Conservation (phyloP, 2,329 filamentous ascomycete genomes). For the Trichoderma hamatum region DNA sequence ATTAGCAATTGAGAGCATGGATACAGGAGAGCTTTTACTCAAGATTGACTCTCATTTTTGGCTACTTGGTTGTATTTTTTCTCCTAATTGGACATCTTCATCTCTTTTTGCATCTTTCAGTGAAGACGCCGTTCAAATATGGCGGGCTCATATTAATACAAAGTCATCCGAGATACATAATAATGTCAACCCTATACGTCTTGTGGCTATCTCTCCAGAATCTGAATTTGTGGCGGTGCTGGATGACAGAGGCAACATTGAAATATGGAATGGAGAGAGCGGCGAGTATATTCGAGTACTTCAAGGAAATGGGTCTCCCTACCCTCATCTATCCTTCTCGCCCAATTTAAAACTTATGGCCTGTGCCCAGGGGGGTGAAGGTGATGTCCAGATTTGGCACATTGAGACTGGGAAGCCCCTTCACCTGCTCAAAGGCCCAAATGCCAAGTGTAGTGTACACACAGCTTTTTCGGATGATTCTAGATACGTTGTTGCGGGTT, state of each 20-base stretch:
- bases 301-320: background rate
- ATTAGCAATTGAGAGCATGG: background rate
- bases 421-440: background rate
- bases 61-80: background rate
- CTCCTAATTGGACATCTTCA: background rate
- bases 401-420: background rate
- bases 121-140: background rate
- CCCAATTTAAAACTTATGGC: background rate
- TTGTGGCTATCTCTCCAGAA: background rate
- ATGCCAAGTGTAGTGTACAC: fast-evolving
- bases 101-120: background rate
- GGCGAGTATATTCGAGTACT: background rate
- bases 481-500: background rate
- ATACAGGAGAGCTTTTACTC: background rate
- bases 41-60: fast-evolving
- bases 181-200: background rate
- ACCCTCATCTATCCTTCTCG: background rate
- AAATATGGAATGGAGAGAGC: background rate
- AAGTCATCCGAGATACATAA: too few species aligned
- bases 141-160: background rate
- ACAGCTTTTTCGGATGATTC: background rate
- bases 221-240: background rate
- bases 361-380: background rate
- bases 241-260: background rate
- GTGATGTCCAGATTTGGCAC: background rate